Evolutionary conservation across 1,139 yeast genomes (phyloP).

Genomic region (Suhomyces kunorum): DNA sequence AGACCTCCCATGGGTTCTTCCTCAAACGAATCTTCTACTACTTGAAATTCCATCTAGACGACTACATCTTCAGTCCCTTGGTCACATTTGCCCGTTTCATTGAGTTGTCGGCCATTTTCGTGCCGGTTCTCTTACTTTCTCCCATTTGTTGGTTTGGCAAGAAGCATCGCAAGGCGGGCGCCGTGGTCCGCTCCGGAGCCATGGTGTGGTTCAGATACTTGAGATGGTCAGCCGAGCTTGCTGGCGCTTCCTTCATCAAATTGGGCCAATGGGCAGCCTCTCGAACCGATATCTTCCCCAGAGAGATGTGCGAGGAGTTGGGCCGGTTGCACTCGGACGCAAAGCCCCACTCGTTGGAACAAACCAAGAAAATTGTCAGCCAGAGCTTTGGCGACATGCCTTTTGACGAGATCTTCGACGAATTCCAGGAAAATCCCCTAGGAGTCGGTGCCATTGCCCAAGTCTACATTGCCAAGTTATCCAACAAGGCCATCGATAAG

Average conservation of each 20-base stretch:
- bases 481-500: slow-evolving; percentile 41
- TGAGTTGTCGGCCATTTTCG: slow-evolving; percentile 63
- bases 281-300: slow-evolving; percentile 90
- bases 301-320: slow-evolving; percentile 74
- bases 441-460: slow-evolving; percentile 99
- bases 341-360: slow-evolving; percentile 63
- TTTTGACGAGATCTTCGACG: slow-evolving; percentile 80
- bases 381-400: slow-evolving; percentile 60
- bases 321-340: slow-evolving; percentile 82
- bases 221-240: slow-evolving; percentile 71
- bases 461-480: slow-evolving; percentile 77
- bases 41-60: slow-evolving; percentile 46
- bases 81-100: slow-evolving; percentile 67
- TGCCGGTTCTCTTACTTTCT: slow-evolving; percentile 65
- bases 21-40: slow-evolving; percentile 33
- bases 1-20: slow-evolving; percentile 27
- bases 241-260: slow-evolving; percentile 94
- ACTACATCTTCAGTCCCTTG: slow-evolving; percentile 66
- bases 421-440: slow-evolving; percentile 70
- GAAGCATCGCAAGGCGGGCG: slow-evolving; percentile 31
- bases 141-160: slow-evolving; percentile 72
- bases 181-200: slow-evolving; percentile 59
- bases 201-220: slow-evolving; percentile 69
- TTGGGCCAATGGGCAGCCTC: slow-evolving; percentile 99
- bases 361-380: slow-evolving; percentile 60